Percentiles rank a stretch among this genome's conserved stretches.
Conservation (phyloP, 495 filamentous ascomycete species). For the Penicillium odoratum region DNA sequence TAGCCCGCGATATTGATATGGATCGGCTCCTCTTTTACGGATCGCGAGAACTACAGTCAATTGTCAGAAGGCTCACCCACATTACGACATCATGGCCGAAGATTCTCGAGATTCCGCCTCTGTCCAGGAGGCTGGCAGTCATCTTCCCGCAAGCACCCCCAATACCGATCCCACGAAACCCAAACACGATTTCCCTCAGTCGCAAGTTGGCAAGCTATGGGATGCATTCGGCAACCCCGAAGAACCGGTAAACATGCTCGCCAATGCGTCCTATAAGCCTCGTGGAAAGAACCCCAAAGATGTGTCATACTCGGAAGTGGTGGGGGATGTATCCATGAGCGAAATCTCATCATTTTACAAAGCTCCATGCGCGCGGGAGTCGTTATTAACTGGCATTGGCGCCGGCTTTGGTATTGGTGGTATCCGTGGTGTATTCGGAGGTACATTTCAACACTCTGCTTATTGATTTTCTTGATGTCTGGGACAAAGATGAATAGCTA, state of each 20-base stretch:
- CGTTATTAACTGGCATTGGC: constrained; percentile 78
- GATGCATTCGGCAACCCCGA: constrained; percentile 53
- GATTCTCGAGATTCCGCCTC: constrained; percentile 46
- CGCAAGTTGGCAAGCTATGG: constrained; percentile 53
- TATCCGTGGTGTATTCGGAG: constrained; percentile 68
- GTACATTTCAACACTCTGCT: constrained; percentile 44
- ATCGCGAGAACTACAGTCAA: neutral
- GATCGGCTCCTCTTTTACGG: neutral
- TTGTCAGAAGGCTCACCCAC: constrained; percentile 1
- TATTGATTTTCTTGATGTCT: neutral
- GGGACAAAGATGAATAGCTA: constrained; percentile 6
- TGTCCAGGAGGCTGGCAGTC: constrained; percentile 12
- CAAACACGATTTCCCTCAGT: constrained; percentile 44
- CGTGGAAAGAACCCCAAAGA: constrained; percentile 48
- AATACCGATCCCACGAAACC: constrained; percentile 31
- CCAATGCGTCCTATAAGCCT: constrained; percentile 44
- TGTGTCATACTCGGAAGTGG: constrained; percentile 59
- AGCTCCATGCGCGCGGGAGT: constrained; percentile 79
- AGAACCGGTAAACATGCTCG: constrained; percentile 50
- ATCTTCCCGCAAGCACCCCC: constrained; percentile 23
- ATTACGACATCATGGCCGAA: constrained; percentile 50
- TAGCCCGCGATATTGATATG: constrained; percentile 17
- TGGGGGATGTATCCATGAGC: constrained; percentile 62
- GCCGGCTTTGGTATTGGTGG: constrained; percentile 73
- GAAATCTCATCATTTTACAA: constrained; percentile 76